Conservation (phyloP, 805 yeast species). For the Wickerhamomyces xylosicus region DNA sequence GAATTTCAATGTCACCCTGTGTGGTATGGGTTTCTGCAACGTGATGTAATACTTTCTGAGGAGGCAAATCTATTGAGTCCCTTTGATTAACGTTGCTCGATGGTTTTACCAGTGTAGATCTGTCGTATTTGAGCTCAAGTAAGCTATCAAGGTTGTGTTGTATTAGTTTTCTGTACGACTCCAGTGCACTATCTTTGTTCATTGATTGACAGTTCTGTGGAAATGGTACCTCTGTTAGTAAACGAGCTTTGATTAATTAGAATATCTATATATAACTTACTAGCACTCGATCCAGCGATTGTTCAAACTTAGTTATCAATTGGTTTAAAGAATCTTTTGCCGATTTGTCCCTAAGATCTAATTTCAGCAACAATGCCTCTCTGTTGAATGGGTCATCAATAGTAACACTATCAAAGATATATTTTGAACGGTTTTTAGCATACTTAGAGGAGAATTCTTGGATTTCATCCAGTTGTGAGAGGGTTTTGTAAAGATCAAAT, state of each 20-base stretch:
- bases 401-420: constrained; percentile 1
- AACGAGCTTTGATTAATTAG: not conserved
- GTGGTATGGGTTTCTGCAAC: no score
- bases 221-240: not conserved
- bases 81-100: not conserved
- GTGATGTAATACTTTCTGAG: not conserved
- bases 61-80: not conserved
- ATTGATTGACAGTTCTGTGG: constrained; percentile 1
- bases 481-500: not conserved
- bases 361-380: not conserved
- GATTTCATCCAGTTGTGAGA: not conserved
- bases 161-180: not conserved
- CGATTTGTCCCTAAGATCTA: not conserved
- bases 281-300: constrained; percentile 1
- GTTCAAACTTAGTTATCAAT: constrained; percentile 3
- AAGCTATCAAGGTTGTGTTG: not conserved
- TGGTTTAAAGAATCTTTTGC: not conserved
- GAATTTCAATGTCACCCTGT: not conserved
- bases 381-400: constrained; percentile 2
- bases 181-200: constrained; percentile 1
- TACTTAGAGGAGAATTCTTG: not conserved
- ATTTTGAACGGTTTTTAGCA: not conserved
- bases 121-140: not conserved
- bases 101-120: not conserved
- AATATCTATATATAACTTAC: constrained; percentile 1